Base-by-base conservation (phyloP, 2,329 filamentous ascomycete species). In the Celoporthe dispersa region DNA sequence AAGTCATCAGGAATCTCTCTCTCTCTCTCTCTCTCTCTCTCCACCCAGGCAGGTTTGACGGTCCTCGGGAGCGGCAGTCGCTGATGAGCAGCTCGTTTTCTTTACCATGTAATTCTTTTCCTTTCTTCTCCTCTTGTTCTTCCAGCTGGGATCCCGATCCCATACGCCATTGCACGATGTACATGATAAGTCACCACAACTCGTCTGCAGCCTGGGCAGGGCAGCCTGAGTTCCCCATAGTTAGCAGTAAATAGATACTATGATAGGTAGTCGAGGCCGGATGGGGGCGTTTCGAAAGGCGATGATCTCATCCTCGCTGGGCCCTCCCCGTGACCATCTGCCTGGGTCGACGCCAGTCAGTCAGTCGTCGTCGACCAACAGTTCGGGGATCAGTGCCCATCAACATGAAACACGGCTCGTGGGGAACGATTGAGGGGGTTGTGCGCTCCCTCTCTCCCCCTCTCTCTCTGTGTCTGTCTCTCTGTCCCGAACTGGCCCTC, bases 381-480 rank as follows among this genome's bases (percentile, higher is more conserved):
- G 57, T 31, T 37, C 31, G 33, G 33, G 57, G 31, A 60, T 11
- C 31, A 9, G 57, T 33, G 31, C 9, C 57, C 66, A 61, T 67
- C 57, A 67, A 67, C 2, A 67, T 67, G 55, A 67, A 67, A 67
- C 44, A n/a, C 57, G 9, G 51, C 16, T 25, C 57, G 66, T 67
- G 66, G 66, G 28, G 66, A 61, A 37, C 53, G 64, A 41, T n/a
- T 7, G 53, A 19, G 25, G 12, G 53, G 53, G 28, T 57, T 31
- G 12, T 31, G 53, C 53, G 28, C 53, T 57, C 14, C 12, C 37
- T 28, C 60, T 19, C 7, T 35, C 31, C 37, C 12, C 19, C 35
- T 11, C 19, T 16, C 33, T 61, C 25, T n/a, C n/a, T 35, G 35
- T 28, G 7, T 33, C 55, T 60, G 6, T 31, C 33, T 9, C 16